Evolutionary conservation across 1,284 basidiomycete species (phyloP), one percentile per base, ranked within the genome.

Genomic region (Irpex sp.): DNA sequence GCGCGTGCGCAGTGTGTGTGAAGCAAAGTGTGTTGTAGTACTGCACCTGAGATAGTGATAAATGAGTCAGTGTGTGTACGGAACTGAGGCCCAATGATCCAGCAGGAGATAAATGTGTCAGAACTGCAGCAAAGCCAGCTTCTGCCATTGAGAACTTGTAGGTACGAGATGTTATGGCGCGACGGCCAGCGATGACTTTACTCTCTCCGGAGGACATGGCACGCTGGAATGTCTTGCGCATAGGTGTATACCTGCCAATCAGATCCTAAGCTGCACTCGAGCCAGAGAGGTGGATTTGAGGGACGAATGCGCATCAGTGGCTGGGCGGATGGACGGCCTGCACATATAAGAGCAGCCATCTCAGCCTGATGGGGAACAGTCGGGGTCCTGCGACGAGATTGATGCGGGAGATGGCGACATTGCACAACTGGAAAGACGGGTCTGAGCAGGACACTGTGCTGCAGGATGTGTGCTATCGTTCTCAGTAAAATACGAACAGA

Each of bases 341-440:
- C 15, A 9, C 50, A n/a, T 51, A 51, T 50, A 21, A 50, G 49
- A 50, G 13, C 49, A 21, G 19, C 49, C 13, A 50, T 50, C 49
- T 50, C 49, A 50, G 49, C 17, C 13, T 50, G 49, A 50, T 50
- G 49, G 49, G 17, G 49, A 50, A 50, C 49, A 50, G 49, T 50
- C 19, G n/a, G 49, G 49, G 33, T 55, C 31, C 21, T 11, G 53
- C 53, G 53, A 55, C 53, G 53, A 55, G 53, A 55, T 55, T 55
- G 53, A 55, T 55, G 53, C 6, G 31, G 13, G 53, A 55, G 53
- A 55, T 55, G 17, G 53, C 26, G 13, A 31, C 33, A 35, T 33
- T 55, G 19, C 33, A 33, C 9, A 35, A 35, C 26, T 11, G 26
- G 33, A 33, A 55, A 55, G 17, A 17, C 17, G 9, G 21, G 26